A percentile compares a stretch with the other conserved stretches of the same genome.
Evolutionary conservation across 192 early-diverging fungal species (phyloP).

Genomic region (Spinellus fusiger): DNA sequence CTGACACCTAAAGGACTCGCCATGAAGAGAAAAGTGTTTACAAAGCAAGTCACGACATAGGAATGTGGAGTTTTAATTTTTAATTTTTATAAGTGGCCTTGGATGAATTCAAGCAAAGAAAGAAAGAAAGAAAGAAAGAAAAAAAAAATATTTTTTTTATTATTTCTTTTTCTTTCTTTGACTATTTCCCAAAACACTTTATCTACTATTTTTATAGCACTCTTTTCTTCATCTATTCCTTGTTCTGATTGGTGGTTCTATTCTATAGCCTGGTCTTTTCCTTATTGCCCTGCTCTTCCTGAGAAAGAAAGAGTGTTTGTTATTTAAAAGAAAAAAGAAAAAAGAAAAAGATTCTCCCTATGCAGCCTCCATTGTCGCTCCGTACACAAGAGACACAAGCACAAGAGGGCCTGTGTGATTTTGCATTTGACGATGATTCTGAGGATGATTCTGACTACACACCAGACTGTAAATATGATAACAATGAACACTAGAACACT

Average conservation of each 20-base stretch:
- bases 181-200: too few relatives aligned
- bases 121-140: neutral
- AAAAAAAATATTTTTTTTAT: neutral
- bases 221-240: too few relatives aligned
- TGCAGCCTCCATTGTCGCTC: neutral
- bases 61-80: neutral
- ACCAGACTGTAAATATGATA: slow-evolving; percentile 14
- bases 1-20: slow-evolving; percentile 6
- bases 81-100: neutral
- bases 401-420: neutral
- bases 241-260: too few relatives aligned
- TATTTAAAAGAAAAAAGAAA: too few relatives aligned
- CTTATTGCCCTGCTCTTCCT: neutral
- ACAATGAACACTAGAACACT: neutral
- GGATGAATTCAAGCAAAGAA: neutral
- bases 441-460: slow-evolving; percentile 23
- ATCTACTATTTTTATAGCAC: too few relatives aligned
- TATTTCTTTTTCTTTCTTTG: neutral
- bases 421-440: slow-evolving; percentile 16
- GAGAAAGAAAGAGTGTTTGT: too few relatives aligned
- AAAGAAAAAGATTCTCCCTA: too few relatives aligned
- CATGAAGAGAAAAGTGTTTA: slow-evolving; percentile 7
- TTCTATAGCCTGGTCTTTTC: neutral
- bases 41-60: neutral
- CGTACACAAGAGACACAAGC: neutral